Conservation (phyloP, 805 yeast species). For the Nakazawaea ishiwadae region DNA sequence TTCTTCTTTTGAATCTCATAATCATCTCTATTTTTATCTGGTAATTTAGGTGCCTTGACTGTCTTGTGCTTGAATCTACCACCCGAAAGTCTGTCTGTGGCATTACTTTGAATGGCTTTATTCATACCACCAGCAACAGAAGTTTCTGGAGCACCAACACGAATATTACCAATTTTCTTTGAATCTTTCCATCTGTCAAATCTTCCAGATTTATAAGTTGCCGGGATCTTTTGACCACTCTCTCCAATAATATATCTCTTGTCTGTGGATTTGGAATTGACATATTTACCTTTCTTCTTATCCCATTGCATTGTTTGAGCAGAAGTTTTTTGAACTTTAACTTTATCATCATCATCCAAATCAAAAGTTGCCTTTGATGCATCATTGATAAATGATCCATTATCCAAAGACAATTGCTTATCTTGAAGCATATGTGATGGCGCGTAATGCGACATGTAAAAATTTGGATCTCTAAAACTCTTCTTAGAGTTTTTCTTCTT, state of each 20-base stretch:
- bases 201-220: conserved; percentile 84
- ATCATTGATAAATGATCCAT: conserved; percentile 67
- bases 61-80: conserved; percentile 70
- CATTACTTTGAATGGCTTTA: conserved; percentile 28
- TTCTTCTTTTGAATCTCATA: conserved; percentile 76
- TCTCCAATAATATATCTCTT: conserved; percentile 91
- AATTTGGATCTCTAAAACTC: conserved; percentile 69
- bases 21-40: conserved; percentile 90
- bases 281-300: conserved; percentile 83
- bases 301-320: conserved; percentile 83
- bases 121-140: conserved; percentile 24
- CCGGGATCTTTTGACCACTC: conserved; percentile 89
- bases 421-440: conserved; percentile 79
- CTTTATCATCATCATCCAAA: conserved; percentile 64
- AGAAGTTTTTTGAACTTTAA: conserved; percentile 60
- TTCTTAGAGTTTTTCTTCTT: conserved; percentile 31
- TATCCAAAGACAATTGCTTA: conserved; percentile 53
- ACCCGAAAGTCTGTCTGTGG: conserved; percentile 25
- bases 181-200: conserved; percentile 88
- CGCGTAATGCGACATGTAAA: conserved; percentile 85
- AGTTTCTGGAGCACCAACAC: conserved; percentile 51
- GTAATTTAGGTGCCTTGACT: conserved; percentile 76
- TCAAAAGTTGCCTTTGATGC: conserved; percentile 88
- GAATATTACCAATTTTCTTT: conserved; percentile 47
- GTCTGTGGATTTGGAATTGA: conserved; percentile 74